Evolutionary conservation across 192 early-diverging fungal species (phyloP).

Genomic region (Backusella tuberculispora): DNA sequence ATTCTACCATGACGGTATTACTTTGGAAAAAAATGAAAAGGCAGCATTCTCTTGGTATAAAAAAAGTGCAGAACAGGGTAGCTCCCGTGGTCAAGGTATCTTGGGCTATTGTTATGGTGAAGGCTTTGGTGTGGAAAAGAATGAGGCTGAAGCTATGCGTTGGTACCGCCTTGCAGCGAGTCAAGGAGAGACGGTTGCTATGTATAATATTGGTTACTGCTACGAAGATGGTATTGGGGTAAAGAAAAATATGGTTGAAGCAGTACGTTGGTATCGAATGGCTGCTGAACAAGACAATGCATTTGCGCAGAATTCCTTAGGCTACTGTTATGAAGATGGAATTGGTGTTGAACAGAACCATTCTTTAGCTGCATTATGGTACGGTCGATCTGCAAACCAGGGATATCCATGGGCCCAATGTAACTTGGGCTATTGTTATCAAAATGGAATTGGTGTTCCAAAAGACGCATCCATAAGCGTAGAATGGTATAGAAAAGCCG

Average conservation of each 20-base stretch:
- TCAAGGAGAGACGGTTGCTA: constrained; percentile 57
- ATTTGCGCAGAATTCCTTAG: constrained; percentile 79
- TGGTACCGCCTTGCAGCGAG: constrained; percentile 60
- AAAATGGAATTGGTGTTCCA: constrained; percentile 79
- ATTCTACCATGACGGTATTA: constrained; percentile 79
- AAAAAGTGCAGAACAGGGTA: constrained; percentile 67
- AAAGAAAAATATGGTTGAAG: constrained; percentile 48
- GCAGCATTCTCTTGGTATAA: constrained; percentile 72
- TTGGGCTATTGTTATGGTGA: constrained; percentile 84
- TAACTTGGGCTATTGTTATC: constrained; percentile 85
- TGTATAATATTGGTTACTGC: constrained; percentile 62
- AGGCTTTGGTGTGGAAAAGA: constrained; percentile 69
- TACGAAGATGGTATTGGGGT: constrained; percentile 65
- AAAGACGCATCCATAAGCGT: constrained; percentile 52
- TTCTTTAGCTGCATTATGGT: constrained; percentile 62
- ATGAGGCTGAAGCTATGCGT: constrained; percentile 65
- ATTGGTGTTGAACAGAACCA: constrained; percentile 61
- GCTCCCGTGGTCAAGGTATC: constrained; percentile 67
- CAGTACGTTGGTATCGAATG: constrained; percentile 65
- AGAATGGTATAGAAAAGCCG: constrained; percentile 66
- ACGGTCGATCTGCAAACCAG: constrained; percentile 51
- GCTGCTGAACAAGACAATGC: constrained; percentile 72
- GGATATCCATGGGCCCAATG: constrained; percentile 63
- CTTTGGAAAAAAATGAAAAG: constrained; percentile 62
- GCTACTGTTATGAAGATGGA: constrained; percentile 82